Evolutionary conservation across 2,329 filamentous ascomycete species (phyloP).

Genomic region (Botryotinia narcissicola): DNA sequence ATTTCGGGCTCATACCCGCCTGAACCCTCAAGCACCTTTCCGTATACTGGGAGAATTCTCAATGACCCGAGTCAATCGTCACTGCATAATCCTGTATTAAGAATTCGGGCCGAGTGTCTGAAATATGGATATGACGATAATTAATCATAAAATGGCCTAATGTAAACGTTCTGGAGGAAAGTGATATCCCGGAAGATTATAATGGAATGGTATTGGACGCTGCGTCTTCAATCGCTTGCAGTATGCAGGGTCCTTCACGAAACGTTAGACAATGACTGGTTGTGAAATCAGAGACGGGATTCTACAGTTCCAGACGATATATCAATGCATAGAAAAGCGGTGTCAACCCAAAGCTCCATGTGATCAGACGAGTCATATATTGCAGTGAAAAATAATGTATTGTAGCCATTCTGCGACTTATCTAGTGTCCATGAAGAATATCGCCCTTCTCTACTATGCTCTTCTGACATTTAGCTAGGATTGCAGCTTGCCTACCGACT

Average conservation of each 20-base stretch:
- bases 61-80: background rate
- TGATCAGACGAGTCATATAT: background rate
- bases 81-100: conserved; percentile 1
- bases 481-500: conserved; percentile 74
- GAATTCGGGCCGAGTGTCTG: conserved; percentile 3
- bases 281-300: background rate
- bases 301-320: background rate
- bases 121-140: background rate
- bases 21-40: background rate
- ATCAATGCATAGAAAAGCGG: conserved; percentile 2
- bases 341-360: background rate
- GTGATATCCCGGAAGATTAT: background rate
- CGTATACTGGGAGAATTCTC: background rate
- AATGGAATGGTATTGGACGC: background rate
- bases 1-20: background rate
- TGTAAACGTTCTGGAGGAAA: background rate
- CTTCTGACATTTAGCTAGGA: conserved; percentile 72
- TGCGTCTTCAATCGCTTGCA: background rate
- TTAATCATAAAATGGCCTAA: background rate
- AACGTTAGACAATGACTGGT: background rate
- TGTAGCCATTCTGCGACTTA: background rate
- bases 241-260: background rate
- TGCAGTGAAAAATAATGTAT: background rate
- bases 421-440: conserved; percentile 28
- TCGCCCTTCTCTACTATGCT: conserved; percentile 37